A percentile compares a stretch with the other conserved stretches of the same genome.
Conservation (phyloP, 2,329 filamentous ascomycete genomes). For the Shiraia bambusicola region DNA sequence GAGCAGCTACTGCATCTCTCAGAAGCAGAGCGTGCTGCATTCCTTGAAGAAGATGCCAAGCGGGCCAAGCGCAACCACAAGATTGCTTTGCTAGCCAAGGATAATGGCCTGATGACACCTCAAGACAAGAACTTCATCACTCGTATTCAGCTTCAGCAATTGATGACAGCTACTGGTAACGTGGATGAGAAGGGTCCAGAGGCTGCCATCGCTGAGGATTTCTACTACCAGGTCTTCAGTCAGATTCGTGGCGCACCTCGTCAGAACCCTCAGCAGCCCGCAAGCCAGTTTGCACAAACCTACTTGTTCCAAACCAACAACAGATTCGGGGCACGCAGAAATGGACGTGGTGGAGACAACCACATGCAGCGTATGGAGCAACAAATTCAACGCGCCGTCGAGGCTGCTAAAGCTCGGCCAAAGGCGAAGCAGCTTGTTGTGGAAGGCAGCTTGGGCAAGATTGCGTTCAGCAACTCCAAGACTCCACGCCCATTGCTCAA, state of each 20-base stretch:
- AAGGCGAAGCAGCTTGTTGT: constrained; percentile 98
- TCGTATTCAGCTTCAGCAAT: constrained; percentile 92
- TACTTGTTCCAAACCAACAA: constrained; percentile 95
- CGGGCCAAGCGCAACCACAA: constrained; percentile 97
- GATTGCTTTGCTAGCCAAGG: constrained; percentile 87
- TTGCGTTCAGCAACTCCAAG: constrained; percentile 98
- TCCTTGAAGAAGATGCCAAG: constrained; percentile 87
- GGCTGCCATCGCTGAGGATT: constrained; percentile 83
- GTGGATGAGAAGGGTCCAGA: constrained; percentile 78
- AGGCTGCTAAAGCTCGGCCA: constrained; percentile 94
- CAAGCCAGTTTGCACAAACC: constrained; percentile 96
- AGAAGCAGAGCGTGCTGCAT: constrained; percentile 80
- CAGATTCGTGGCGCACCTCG: constrained; percentile 89
- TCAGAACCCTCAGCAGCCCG: constrained; percentile 87
- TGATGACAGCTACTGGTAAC: constrained; percentile 89
- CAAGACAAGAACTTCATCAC: constrained; percentile 99
- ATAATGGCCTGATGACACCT: constrained; percentile 97
- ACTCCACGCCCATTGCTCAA: constrained; percentile 93
- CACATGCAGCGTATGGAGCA: constrained; percentile 99
- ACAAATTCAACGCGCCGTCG: constrained; percentile 94
- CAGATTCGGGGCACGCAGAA: constrained; percentile 73
- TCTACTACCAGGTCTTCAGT: constrained; percentile 97
- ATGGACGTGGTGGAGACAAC: constrained; percentile 85
- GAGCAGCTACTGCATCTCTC: constrained; percentile 75
- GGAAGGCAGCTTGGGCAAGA: constrained; percentile 94